Evolutionary conservation across 768 basidiomycete genomes (phyloP).

Genomic region (Xerocomus brunneocitrinus): DNA sequence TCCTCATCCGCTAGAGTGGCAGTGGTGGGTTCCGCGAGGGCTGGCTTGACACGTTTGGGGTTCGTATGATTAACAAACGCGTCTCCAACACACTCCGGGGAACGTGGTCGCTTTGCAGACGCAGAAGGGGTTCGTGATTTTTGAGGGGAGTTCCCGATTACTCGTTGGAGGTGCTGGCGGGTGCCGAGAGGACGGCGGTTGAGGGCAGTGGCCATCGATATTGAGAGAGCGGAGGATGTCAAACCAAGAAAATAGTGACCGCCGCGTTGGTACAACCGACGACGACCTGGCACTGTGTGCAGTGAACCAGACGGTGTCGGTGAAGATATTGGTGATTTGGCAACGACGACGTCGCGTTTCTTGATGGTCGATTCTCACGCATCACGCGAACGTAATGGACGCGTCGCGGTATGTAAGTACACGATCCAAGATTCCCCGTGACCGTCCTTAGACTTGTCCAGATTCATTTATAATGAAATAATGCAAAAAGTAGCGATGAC

Average conservation of each 20-base stretch:
- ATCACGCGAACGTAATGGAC: conserved; percentile 21
- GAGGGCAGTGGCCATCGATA: conserved; percentile 39
- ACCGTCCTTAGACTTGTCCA: neutral
- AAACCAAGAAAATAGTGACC: conserved; percentile 5
- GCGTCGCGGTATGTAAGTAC: conserved; percentile 13
- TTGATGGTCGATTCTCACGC: conserved; percentile 20
- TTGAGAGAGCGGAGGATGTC: neutral
- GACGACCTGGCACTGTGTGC: neutral
- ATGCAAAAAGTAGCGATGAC: conserved; percentile 5
- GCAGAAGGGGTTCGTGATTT: conserved; percentile 31
- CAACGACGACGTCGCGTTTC: conserved; percentile 1
- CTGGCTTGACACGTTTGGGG: conserved; percentile 45
- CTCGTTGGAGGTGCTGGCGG: conserved; percentile 37
- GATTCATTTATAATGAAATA: neutral
- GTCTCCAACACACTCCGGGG: conserved; percentile 44
- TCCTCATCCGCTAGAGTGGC: conserved; percentile 31
- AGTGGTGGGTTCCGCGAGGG: conserved; percentile 18
- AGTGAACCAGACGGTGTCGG: neutral
- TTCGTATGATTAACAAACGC: conserved; percentile 16
- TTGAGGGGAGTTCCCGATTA: conserved; percentile 32
- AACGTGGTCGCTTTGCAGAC: conserved; percentile 45
- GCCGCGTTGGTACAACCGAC: neutral
- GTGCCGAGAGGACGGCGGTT: conserved; percentile 47
- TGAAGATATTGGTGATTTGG: conserved; percentile 6
- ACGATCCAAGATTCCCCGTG: neutral